Percentiles rank a stretch among this genome's conserved stretches.
Evolutionary conservation across 345 rosid species (phyloP).

Genomic region (Orychophragmus violaceus): DNA sequence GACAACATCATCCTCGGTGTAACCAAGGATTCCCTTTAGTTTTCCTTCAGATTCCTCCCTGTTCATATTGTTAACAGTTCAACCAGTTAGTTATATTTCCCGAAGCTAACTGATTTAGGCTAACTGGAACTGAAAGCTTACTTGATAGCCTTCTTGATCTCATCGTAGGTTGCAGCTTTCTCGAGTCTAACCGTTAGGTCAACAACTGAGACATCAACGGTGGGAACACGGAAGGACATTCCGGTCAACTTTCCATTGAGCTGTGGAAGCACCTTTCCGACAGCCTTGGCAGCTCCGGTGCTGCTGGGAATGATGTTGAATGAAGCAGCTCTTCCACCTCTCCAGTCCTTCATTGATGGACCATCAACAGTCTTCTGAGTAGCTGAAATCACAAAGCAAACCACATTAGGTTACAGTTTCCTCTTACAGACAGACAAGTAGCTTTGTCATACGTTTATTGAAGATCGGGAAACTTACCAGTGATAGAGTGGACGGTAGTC

Average conservation of each 20-base stretch:
- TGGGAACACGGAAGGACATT: constrained; percentile 96
- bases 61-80: not conserved
- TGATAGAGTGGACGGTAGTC: constrained; percentile 87
- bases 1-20: constrained; percentile 80
- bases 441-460: not conserved
- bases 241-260: constrained; percentile 85
- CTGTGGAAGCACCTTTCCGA: constrained; percentile 73
- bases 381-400: constrained; percentile 33
- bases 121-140: constrained; percentile 7
- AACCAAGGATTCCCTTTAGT: constrained; percentile 82
- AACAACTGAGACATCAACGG: constrained; percentile 85
- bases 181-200: constrained; percentile 81
- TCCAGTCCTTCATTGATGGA: constrained; percentile 90
- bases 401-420: not conserved
- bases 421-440: not conserved
- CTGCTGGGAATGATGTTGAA: constrained; percentile 94
- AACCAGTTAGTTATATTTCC: not conserved
- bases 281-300: constrained; percentile 96
- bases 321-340: constrained; percentile 97
- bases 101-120: not conserved
- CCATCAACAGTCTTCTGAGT: constrained; percentile 98
- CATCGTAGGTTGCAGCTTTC: constrained; percentile 65
- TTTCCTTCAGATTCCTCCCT: constrained; percentile 78
- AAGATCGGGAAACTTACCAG: constrained; percentile 37
- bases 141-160: constrained; percentile 72